A percentile compares a stretch with the other conserved stretches of the same genome.
Evolutionary conservation across 805 yeast species (phyloP).

Genomic region (Schwanniomyces vanrijiae): DNA sequence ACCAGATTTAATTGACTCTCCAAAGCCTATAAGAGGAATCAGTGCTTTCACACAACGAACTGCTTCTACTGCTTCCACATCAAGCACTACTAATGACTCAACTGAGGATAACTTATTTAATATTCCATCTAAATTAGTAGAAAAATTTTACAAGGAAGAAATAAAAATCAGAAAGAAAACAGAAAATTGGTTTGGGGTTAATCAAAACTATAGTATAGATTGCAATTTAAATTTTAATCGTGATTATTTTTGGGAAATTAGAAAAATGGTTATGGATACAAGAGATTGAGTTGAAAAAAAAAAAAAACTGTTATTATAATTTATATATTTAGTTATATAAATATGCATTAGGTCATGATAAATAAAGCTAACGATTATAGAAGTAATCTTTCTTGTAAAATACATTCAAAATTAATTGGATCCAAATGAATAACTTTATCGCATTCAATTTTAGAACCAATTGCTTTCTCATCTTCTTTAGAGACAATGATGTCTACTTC

Average conservation of each 20-base stretch:
- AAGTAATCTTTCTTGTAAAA: constrained; percentile 25
- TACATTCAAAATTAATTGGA: constrained; percentile 37
- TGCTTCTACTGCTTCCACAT: constrained; percentile 25
- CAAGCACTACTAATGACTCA: constrained; percentile 12
- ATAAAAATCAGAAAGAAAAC: constrained; percentile 31
- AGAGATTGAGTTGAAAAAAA: constrained; percentile 8
- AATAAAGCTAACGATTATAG: not conserved
- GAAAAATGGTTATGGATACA: constrained; percentile 42
- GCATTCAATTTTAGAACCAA: constrained; percentile 49
- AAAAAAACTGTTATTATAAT: not conserved
- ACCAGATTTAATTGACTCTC: constrained; percentile 38
- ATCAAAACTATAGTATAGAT: constrained; percentile 23
- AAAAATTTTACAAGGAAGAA: constrained; percentile 37
- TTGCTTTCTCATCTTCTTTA: constrained; percentile 16
- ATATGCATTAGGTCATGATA: not conserved
- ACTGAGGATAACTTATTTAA: constrained; percentile 23
- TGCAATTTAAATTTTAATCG: constrained; percentile 13
- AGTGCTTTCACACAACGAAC: constrained; percentile 41
- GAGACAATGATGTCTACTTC: constrained; percentile 42
- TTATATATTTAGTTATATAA: not conserved
- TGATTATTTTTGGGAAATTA: constrained; percentile 42
- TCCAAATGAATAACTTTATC: constrained; percentile 45
- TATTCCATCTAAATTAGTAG: constrained; percentile 25
- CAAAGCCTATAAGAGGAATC: constrained; percentile 22
- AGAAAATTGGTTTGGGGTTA: constrained; percentile 36